Conservation (phyloP, 2,329 filamentous ascomycete genomes). For the Macrophomina pseudophaseolina region DNA sequence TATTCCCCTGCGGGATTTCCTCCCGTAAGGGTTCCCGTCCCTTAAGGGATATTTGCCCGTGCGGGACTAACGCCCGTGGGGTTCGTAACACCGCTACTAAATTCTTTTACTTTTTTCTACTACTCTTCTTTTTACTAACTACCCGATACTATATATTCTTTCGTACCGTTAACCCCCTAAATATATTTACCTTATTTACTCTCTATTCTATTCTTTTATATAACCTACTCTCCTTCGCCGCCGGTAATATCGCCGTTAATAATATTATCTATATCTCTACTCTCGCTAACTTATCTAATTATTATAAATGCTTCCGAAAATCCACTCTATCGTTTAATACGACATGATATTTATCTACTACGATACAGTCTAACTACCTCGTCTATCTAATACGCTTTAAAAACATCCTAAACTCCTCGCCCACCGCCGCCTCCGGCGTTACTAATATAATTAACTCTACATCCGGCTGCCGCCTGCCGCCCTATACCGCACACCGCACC, state of each 20-base stretch:
- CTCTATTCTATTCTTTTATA: not conserved
- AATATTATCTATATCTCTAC: constrained; percentile 23
- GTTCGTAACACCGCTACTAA: not conserved
- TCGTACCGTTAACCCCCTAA: not conserved
- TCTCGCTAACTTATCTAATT: constrained; percentile 19
- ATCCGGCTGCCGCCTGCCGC: constrained; percentile 22
- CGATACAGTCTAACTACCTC: constrained; percentile 26
- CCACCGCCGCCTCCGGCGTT: constrained; percentile 29
- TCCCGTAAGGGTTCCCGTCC: too few species aligned
- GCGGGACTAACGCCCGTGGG: too few species aligned
- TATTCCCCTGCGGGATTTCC: too few species aligned
- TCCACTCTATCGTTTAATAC: constrained; percentile 15
- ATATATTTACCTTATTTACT: not conserved
- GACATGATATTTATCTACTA: constrained; percentile 26
- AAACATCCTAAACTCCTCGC: constrained; percentile 27
- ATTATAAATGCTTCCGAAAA: constrained; percentile 9
- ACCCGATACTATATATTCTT: not conserved
- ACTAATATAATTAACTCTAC: constrained; percentile 28
- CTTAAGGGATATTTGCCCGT: too few species aligned
- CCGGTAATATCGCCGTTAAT: constrained; percentile 28
- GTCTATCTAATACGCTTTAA: constrained; percentile 18
- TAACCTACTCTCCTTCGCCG: constrained; percentile 19
- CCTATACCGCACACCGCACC: constrained; percentile 21
- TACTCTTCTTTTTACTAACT: not conserved
- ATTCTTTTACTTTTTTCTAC: not conserved